phyloP scores from a whole-genome alignment of 768 basidiomycete genomes.

The Mrakia frigida region DNA sequence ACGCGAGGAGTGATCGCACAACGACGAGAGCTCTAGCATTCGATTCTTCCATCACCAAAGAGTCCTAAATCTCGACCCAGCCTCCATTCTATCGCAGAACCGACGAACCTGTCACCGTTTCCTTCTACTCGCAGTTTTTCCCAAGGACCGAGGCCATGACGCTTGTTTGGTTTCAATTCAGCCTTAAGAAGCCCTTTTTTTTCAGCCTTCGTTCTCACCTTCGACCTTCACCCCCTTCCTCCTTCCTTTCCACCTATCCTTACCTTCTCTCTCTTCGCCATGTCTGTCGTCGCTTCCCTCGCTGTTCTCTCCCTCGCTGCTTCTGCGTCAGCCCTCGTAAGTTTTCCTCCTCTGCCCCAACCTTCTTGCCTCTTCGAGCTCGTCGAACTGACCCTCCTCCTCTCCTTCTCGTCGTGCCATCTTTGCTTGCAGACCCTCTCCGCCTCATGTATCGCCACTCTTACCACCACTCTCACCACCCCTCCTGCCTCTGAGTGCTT shows the following conservation, averaged over 20 bases:
- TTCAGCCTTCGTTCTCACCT: not conserved
- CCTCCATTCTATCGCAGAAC: no score
- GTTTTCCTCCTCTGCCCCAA: not conserved
- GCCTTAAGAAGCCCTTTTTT: not conserved
- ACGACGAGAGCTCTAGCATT: no score
- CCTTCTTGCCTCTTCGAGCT: not conserved
- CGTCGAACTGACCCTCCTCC: not conserved
- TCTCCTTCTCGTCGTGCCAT: not conserved
- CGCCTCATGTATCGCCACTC: not conserved
- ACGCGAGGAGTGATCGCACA: no score
- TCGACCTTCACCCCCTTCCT: not conserved
- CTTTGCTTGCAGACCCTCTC: not conserved
- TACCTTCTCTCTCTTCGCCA: not conserved
- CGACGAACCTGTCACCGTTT: no score
- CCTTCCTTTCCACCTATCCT: not conserved
- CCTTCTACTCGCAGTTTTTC: no score
- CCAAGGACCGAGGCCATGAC: no score
- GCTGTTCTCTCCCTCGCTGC: conserved; percentile 13
- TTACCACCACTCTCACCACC: not conserved
- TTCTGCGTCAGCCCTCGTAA: not conserved
- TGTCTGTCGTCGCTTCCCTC: conserved; percentile 13
- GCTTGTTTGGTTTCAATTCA: no score
- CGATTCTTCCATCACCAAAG: no score
- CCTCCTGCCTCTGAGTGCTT: not conserved
- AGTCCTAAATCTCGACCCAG: no score